Base-by-base conservation (phyloP, 1,284 basidiomycete genomes). In the Spongiforma sp. region DNA sequence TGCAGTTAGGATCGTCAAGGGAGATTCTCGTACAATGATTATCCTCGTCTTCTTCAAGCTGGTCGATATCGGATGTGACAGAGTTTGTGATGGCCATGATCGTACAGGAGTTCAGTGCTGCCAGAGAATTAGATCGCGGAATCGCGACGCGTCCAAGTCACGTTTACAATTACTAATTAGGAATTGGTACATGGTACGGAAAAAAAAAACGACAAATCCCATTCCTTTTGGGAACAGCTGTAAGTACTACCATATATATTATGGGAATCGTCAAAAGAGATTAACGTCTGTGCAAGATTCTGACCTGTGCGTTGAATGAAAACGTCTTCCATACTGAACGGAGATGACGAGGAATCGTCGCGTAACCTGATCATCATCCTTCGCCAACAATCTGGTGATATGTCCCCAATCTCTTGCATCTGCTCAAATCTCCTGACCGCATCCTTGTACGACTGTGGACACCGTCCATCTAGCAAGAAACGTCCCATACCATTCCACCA, bases 401-500 rank as follows among this genome's bases (percentile, higher is more conserved):
- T 21, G 12, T 21, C n/a, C n/a, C 41, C 41, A 21, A 43, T 43
- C 41, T 43, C 21, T 7, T 10, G 12, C 12, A 43, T n/a, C 7
- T 43, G 7, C 41, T 43, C 41, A 28, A 61, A 61, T 1, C 19
- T 32, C 17, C 26, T 2, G 2, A 56, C 32, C 21, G 60, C 60
- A n/a, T 28, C 19, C 4, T 6, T 5, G 19, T 19, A 66, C 14
- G 60, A 60, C 10, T 63, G 62, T 19, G 60, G 65, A 39, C 59
- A 65, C 12, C 33, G 39, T 19, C 61, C 57, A 9, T 59, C 62
- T 9, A 67, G 43, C 14, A 68, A 12, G 30, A 65, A 63, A 2
- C 59, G 32, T 2, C 66, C 66, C 64, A 67, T 67, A 4, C 62
- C 54, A 52, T 67, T 69, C 64, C 64, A 69, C 64, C 68, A 68